Conservation (phyloP, 2,329 filamentous ascomycete species). For the Penicillium sp. region DNA sequence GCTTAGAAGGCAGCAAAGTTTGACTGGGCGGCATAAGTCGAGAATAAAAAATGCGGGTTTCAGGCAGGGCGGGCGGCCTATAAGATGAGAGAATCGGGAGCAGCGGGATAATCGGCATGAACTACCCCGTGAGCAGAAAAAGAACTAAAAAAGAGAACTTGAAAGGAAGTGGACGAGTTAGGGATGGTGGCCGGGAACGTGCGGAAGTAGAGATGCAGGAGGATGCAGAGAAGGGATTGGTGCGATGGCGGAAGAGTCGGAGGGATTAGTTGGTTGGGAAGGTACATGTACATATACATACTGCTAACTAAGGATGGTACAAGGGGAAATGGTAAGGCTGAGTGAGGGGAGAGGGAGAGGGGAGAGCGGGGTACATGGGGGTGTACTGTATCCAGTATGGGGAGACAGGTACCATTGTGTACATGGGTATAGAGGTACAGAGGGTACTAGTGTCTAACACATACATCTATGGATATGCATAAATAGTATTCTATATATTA, state of each 20-base stretch:
- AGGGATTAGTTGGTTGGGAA: too few relatives aligned
- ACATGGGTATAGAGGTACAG: too few relatives aligned
- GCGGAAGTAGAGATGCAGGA: conserved; percentile 24
- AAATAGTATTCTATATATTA: too few relatives aligned
- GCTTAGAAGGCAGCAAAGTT: not conserved
- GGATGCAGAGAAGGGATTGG: conserved; percentile 11
- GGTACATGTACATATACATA: too few relatives aligned
- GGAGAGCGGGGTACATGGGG: too few relatives aligned
- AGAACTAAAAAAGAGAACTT: conserved; percentile 9
- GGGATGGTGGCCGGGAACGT: conserved; percentile 29
- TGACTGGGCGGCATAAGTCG: not conserved
- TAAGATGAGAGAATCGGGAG: conserved; percentile 7
- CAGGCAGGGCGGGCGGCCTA: conserved; percentile 16
- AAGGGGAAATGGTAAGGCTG: too few relatives aligned
- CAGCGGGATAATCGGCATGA: not conserved
- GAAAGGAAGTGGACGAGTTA: conserved; percentile 24
- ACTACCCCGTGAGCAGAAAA: conserved; percentile 9
- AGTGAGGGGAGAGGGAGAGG: too few relatives aligned
- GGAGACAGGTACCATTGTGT: too few relatives aligned
- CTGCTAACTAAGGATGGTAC: too few relatives aligned
- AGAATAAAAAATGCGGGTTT: not conserved
- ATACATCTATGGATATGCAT: too few relatives aligned
- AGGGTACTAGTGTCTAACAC: too few relatives aligned
- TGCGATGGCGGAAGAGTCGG: not conserved
- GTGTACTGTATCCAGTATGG: too few relatives aligned